These are phyloP conservation scores for Paecilomyces formosus DNA, from an alignment of 2,329 filamentous ascomycete species.

Conservation along the genomic window DNA sequence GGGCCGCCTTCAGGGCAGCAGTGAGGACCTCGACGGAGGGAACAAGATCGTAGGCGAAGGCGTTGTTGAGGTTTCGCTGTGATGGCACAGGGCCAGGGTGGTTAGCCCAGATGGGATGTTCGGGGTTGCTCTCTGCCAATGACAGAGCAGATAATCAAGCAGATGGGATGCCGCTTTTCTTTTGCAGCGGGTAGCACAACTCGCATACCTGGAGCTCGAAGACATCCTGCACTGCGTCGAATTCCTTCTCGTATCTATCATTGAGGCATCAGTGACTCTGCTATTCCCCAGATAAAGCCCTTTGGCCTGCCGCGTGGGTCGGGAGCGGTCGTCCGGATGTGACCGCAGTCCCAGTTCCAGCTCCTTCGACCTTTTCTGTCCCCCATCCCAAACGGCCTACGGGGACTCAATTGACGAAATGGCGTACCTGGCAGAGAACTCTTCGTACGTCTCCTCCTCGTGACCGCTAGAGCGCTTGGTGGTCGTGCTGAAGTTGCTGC, in stretches of 20 bases:
- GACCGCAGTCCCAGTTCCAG: background rate
- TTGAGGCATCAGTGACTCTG: constrained; percentile 31
- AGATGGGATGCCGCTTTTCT: constrained; percentile 9
- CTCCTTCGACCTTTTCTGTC: background rate
- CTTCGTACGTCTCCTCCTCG: constrained; percentile 96
- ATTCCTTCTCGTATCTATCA: constrained; percentile 96
- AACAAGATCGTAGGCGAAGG: constrained; percentile 99
- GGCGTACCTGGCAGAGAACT: constrained; percentile 90
- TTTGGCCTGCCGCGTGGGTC: constrained; percentile 1
- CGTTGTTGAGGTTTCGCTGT: constrained; percentile 96
- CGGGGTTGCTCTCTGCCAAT: constrained; percentile 13
- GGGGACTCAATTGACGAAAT: constrained; percentile 11
- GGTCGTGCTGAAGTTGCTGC: constrained; percentile 55
- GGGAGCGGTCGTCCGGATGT: background rate
- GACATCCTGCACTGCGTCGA: constrained; percentile 93
- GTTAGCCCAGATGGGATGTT: constrained; percentile 2
- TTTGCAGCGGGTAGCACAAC: constrained; percentile 6
- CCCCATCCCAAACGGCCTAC: background rate
- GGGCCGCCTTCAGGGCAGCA: constrained; percentile 85
- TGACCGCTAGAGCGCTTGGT: constrained; percentile 56
- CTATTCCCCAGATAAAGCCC: constrained; percentile 10
- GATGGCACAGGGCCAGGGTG: background rate
- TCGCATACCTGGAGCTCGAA: constrained; percentile 93
- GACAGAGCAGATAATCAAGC: constrained; percentile 3
- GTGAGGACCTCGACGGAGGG: constrained; percentile 85